Evolutionary conservation across 1,139 yeast genomes (phyloP).

Genomic region (Chernovozyma aurita): DNA sequence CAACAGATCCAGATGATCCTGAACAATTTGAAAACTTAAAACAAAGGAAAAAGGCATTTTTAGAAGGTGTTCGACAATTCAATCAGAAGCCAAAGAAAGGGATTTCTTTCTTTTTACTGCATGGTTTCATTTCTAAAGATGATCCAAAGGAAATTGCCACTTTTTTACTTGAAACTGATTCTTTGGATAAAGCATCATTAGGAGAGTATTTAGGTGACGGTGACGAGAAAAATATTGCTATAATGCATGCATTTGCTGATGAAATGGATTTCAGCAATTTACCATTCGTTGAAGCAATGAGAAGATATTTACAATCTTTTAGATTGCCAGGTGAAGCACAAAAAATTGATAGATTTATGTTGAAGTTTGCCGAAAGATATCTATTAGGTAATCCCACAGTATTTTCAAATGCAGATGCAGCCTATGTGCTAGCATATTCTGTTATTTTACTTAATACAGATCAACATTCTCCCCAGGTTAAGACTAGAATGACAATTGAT

Average conservation of each 20-base stretch:
- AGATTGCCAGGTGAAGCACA: slow-evolving; percentile 98
- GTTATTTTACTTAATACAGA: slow-evolving; percentile 93
- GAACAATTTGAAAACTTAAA: slow-evolving; percentile 82
- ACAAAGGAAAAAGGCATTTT: slow-evolving; percentile 74
- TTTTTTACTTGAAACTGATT: slow-evolving; percentile 72
- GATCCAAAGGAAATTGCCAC: slow-evolving; percentile 68
- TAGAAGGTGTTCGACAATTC: slow-evolving; percentile 76
- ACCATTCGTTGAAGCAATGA: slow-evolving; percentile 80
- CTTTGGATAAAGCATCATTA: slow-evolving; percentile 75
- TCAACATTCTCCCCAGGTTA: slow-evolving; percentile 82
- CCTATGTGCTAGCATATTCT: slow-evolving; percentile 88
- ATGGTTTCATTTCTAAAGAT: slow-evolving; percentile 58
- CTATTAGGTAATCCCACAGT: slow-evolving; percentile 80
- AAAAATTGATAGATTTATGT: slow-evolving; percentile 93
- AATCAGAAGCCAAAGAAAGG: slow-evolving; percentile 86
- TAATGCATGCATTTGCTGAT: slow-evolving; percentile 94
- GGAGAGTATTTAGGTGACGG: slow-evolving; percentile 96
- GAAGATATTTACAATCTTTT: slow-evolving; percentile 79
- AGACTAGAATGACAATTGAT: slow-evolving; percentile 80
- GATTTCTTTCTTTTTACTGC: slow-evolving; percentile 52
- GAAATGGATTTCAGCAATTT: slow-evolving; percentile 68
- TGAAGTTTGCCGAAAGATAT: slow-evolving; percentile 92
- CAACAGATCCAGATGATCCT: slow-evolving; percentile 61
- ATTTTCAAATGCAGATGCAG: slow-evolving; percentile 91
- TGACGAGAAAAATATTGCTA: slow-evolving; percentile 66